These are phyloP conservation scores for Francoa sonchifolia DNA, from an alignment of 441 rosid species.

Conservation along the genomic window DNA sequence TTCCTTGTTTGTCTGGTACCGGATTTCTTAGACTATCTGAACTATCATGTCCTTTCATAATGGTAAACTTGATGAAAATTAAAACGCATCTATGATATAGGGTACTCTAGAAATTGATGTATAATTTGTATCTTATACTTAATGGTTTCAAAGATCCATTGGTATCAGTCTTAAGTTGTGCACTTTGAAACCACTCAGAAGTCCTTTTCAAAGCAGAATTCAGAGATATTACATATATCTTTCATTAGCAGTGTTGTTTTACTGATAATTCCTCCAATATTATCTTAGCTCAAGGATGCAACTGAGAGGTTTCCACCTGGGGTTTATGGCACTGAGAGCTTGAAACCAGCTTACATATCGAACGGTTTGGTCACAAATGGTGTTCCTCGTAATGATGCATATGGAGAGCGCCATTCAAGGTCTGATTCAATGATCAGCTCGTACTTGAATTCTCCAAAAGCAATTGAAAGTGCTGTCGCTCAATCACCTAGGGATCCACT, in stretches of 20 bases:
- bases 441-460: constrained; percentile 35
- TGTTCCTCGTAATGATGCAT: constrained; percentile 32
- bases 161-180: too few relatives aligned
- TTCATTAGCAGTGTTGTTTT: not conserved
- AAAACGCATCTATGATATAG: too few relatives aligned
- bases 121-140: too few relatives aligned
- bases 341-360: constrained; percentile 29
- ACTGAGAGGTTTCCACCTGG: constrained; percentile 75
- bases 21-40: not conserved
- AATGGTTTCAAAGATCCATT: too few relatives aligned
- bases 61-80: not conserved
- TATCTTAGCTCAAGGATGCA: constrained; percentile 74
- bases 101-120: too few relatives aligned
- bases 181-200: too few relatives aligned
- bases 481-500: constrained; percentile 33
- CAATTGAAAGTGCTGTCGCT: constrained; percentile 20
- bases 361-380: constrained; percentile 66
- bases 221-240: too few relatives aligned
- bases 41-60: not conserved
- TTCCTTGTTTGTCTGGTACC: not conserved
- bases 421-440: constrained; percentile 42
- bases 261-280: not conserved
- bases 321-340: constrained; percentile 43
- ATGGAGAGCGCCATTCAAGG: constrained; percentile 54
- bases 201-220: too few relatives aligned